Evolutionary conservation across 148 eudicot genomes (phyloP).

Genomic region (Camellia sinensis): DNA sequence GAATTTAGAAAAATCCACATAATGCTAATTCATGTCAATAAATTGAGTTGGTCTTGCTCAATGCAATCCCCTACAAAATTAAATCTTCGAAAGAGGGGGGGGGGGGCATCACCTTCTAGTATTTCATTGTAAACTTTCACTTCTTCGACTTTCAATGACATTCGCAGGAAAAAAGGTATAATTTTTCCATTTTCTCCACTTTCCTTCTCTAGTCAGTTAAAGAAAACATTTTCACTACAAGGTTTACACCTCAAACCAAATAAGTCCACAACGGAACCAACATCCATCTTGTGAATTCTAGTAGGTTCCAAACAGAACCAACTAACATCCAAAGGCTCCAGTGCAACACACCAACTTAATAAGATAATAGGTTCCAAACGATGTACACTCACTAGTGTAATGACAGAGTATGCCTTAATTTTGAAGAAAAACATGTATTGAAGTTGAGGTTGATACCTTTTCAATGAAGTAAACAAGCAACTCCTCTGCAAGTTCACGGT

Average conservation of each 20-base stretch:
- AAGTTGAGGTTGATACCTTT: constrained; percentile 39
- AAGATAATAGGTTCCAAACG: neutral
- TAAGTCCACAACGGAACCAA: neutral
- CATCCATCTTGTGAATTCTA: constrained; percentile 1
- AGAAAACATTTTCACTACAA: neutral
- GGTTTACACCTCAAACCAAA: neutral
- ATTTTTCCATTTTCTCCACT: neutral
- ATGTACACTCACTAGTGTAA: constrained; percentile 69
- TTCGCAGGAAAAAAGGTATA: neutral
- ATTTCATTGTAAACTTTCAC: neutral
- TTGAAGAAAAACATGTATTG: constrained; percentile 12
- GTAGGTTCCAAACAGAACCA: neutral
- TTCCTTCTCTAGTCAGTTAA: neutral
- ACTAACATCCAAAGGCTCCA: neutral
- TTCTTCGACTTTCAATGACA: neutral
- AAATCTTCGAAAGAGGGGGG: neutral
- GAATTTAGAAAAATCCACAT: neutral
- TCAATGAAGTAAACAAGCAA: constrained; percentile 91
- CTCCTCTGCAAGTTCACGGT: constrained; percentile 98
- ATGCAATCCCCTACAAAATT: neutral
- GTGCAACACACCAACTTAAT: neutral
- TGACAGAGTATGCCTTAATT: constrained; percentile 75
- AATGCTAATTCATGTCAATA: neutral
- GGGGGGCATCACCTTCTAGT: neutral
- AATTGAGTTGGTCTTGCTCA: neutral